Base-by-base conservation (phyloP, 148 eudicot genomes). In the Drosera capensis region DNA sequence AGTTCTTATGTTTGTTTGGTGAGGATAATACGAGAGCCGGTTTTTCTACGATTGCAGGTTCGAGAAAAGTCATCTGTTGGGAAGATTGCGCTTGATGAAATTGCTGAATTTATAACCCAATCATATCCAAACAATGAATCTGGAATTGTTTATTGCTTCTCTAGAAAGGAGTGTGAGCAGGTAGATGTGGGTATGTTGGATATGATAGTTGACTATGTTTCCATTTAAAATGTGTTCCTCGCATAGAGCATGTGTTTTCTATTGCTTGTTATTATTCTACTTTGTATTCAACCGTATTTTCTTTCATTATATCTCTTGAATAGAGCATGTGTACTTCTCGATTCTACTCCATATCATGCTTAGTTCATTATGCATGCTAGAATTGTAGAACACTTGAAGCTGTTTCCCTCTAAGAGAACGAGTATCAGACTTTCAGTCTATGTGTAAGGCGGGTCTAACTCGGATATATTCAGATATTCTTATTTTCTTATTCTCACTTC, bases 161-260 rank as follows among this genome's bases (percentile, higher is more conserved):
- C 99, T n/a, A 70, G 95, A 48, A 92, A 76, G 71, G 99, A 92
- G 62, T 92, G 99, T 60, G 95, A 85, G 54, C 95, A 78, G 95
- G 99, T 90, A 26, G n/a, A n/a, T n/a, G n/a, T 31, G 61, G 43
- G 7, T 13, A 8, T 55, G 41, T 24, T 19, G 40, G 30, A 25
- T 28, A 17, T 24, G 23, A 12, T 38, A 34, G 20, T 18, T 12
- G 1, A 5, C 13, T 29, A 16, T 9, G 11, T 14, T 47, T 15
- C 47, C 39, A 38, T 17, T 11, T 18, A 19, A 13, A 18, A 20
- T 49, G 25, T 17, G 18, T 9, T 6, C 35, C 26, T 5, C 22
- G 30, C 41, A 23, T 9, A 15, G n/a, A 34, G 38, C n/a, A 15
- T 34, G 38, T 11, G n/a, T 34, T 34, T 11, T 34, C 3, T 34